Base-by-base conservation (phyloP, 371 early-diverging fungal species). In the Apophysomyces trapeziformis region DNA sequence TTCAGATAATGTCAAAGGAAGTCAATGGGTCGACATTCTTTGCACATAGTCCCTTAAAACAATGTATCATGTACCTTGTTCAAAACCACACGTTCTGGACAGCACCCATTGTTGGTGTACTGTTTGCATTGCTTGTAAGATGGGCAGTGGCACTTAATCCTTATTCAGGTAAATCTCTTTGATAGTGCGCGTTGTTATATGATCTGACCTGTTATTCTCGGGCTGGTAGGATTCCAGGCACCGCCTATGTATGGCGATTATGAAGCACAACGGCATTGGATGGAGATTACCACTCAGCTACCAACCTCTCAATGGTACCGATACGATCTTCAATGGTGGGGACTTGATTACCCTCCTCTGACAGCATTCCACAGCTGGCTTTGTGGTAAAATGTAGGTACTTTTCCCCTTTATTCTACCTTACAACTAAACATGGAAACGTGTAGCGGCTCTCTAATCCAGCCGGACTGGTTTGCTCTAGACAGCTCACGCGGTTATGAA, bases 221-320 rank as follows among this genome's bases (percentile, higher is more conserved):
- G 35, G 54, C 7, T 13, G 39, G 6, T 16, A 82, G 80, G 77
- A 18, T 72, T 60, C 43, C 73, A 75, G 32, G 79, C 74, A 11
- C 90, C 92, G 4, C 98, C 97, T 11, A 73, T 92, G 71, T 92
- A 75, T 76, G 99, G 99, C 37, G 99, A 98, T 79, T 98, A 95
- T 78, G 97, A 98, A 70, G 97, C 99, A 5, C 99, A 98, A 71
- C 84, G 99, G 32, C 97, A 98, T 76, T 98, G 97, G 97, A 91
- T 98, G 90, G 97, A 97, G 74, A 77, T 97, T 38, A 96, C 97
- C 0, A 68, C 77, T 5, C 89, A 94, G 66, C 71, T 96, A 57
- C 94, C 96, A 0, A 66, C 83, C 12, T 69, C 71, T 11, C 71
- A 90, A 65, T 98, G 99, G 99, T 98, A 98, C 74, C 79, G 76